phyloP scores from a whole-genome alignment of 2,329 filamentous ascomycete species.

The Graphilbum fragrans region DNA sequence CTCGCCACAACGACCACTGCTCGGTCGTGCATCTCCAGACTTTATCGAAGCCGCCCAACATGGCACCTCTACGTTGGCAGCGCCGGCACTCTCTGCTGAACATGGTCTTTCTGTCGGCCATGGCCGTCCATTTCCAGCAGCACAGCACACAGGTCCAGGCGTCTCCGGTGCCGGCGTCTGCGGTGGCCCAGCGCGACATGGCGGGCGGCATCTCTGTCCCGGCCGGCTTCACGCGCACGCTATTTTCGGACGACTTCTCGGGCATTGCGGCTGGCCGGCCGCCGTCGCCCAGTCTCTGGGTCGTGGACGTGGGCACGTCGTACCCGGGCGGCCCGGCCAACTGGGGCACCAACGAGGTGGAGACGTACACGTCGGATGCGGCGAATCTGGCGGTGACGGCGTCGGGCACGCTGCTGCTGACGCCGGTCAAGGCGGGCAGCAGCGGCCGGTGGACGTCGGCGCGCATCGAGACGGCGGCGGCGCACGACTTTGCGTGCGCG shows the following conservation, averaged over 20 bases:
- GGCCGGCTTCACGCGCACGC: conserved; percentile 17
- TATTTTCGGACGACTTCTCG: conserved; percentile 17
- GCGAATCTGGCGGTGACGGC: conserved; percentile 27
- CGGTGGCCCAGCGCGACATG: no score
- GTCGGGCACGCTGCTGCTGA: conserved; percentile 23
- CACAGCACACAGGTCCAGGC: no score
- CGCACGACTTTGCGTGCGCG: conserved; percentile 21
- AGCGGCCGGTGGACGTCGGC: conserved; percentile 27
- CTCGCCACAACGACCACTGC: no score
- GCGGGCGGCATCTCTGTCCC: conserved; percentile 7
- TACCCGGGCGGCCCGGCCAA: conserved; percentile 31
- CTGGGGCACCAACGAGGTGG: conserved; percentile 37
- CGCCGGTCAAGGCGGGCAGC: conserved; percentile 14
- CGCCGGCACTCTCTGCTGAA: no score
- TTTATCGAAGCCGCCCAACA: no score
- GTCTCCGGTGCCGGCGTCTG: no score
- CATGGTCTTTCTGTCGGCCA: neutral
- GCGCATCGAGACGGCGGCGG: conserved; percentile 26
- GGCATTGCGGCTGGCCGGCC: conserved; percentile 16
- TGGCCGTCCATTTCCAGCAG: no score
- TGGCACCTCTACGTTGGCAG: no score
- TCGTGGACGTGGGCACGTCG: conserved; percentile 27
- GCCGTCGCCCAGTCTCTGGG: conserved; percentile 28
- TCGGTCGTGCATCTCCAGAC: no score
- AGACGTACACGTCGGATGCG: conserved; percentile 28